phyloP scores from a whole-genome alignment of 495 filamentous ascomycete genomes.

The Chaetomidium leptoderma region DNA sequence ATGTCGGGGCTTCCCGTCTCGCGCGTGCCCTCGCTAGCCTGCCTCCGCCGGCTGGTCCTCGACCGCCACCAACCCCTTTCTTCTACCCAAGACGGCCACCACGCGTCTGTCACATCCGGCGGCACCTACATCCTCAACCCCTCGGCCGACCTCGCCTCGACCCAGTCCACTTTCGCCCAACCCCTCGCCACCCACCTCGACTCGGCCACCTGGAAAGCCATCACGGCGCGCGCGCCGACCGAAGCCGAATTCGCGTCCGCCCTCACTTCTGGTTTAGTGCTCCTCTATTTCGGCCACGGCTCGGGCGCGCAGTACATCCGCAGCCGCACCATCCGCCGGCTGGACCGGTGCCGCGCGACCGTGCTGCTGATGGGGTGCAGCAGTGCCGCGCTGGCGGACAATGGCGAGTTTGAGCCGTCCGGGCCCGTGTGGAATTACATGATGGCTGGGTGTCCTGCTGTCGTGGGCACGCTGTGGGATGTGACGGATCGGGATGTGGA shows the following conservation, averaged over 20 bases:
- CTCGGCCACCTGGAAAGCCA: constrained; percentile 54
- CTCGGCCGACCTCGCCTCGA: constrained; percentile 71
- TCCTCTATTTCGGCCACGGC: constrained; percentile 95
- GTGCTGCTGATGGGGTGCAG: constrained; percentile 91
- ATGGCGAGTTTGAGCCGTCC: constrained; percentile 82
- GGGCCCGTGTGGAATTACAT: constrained; percentile 90
- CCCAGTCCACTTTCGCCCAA: constrained; percentile 65
- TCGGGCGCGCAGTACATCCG: constrained; percentile 93
- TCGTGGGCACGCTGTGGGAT: constrained; percentile 92
- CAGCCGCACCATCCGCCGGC: constrained; percentile 66
- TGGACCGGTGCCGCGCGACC: constrained; percentile 64
- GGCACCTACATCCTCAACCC: constrained; percentile 89
- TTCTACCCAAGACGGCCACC: constrained; percentile 41
- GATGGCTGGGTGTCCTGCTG: constrained; percentile 73
- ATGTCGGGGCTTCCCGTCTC: constrained; percentile 75
- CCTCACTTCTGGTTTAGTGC: constrained; percentile 58
- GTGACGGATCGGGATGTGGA: constrained; percentile 97
- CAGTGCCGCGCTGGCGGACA: constrained; percentile 69
- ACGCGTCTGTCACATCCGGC: constrained; percentile 58
- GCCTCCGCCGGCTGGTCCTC: constrained; percentile 55
- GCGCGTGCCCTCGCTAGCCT: constrained; percentile 76
- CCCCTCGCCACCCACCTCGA: constrained; percentile 50
- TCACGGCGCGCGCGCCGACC: constrained; percentile 62
- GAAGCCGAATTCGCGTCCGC: constrained; percentile 69
- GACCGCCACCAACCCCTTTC: constrained; percentile 28